phyloP scores from a whole-genome alignment of 2,329 filamentous ascomycete species.

The Claviceps sp. region DNA sequence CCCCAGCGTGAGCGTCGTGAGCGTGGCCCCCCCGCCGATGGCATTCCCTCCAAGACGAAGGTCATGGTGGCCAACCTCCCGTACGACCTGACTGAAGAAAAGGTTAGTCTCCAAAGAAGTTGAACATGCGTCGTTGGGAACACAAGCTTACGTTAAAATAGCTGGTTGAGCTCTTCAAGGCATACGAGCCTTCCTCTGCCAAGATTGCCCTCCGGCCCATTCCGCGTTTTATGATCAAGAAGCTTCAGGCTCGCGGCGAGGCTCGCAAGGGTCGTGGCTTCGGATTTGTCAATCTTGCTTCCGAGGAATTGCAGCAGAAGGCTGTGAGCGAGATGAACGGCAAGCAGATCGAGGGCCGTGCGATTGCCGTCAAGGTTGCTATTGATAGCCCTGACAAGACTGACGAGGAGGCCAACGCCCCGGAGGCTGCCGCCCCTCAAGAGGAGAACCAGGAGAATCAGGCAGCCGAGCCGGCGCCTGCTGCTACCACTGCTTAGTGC shows the following conservation, averaged over 20 bases:
- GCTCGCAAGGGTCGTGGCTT: slow-evolving; percentile 98
- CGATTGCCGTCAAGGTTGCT: slow-evolving; percentile 99
- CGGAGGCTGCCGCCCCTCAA: slow-evolving; percentile 51
- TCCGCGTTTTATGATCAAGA: slow-evolving; percentile 99
- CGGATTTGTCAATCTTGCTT: slow-evolving; percentile 90
- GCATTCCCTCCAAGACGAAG: slow-evolving; percentile 98
- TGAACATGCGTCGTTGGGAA: not conserved
- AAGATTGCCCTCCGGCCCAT: slow-evolving; percentile 99
- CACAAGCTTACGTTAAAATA: slow-evolving; percentile 22
- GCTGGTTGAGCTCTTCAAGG: slow-evolving; percentile 95
- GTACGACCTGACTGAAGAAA: slow-evolving; percentile 95
- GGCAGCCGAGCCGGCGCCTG: slow-evolving; percentile 19
- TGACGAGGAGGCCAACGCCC: slow-evolving; percentile 62
- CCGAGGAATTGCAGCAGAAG: slow-evolving; percentile 94
- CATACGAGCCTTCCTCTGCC: slow-evolving; percentile 82
- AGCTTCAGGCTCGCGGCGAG: slow-evolving; percentile 95
- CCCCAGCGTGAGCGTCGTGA: slow-evolving; percentile 52
- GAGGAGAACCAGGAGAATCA: slow-evolving; percentile 31
- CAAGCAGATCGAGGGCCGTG: slow-evolving; percentile 96
- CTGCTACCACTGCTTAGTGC: slow-evolving; percentile 18
- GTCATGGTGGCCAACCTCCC: slow-evolving; percentile 99
- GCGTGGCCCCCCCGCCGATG: slow-evolving; percentile 93
- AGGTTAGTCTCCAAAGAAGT: slow-evolving; percentile 41
- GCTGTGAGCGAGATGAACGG: slow-evolving; percentile 97
- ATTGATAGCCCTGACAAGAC: slow-evolving; percentile 98